phyloP scores from a whole-genome alignment of 1,284 basidiomycete genomes.

The Moesziomyces antarcticus region DNA sequence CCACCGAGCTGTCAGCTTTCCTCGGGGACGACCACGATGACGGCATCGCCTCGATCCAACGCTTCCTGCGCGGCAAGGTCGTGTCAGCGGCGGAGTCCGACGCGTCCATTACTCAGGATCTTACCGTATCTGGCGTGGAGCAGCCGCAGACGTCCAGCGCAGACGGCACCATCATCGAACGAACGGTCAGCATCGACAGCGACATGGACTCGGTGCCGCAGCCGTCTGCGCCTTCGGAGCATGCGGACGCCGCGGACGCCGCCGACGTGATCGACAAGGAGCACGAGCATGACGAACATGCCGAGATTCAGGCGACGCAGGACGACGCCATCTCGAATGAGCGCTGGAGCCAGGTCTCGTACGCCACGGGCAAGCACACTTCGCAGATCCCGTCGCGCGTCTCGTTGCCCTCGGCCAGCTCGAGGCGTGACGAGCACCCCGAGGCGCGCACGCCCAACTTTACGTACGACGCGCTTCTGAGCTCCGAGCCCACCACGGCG shows the following conservation, averaged over 20 bases:
- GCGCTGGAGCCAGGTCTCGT: conserved; percentile 31
- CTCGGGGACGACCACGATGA: conserved; percentile 24
- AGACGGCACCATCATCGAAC: conserved; percentile 31
- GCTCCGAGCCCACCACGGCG: conserved; percentile 27
- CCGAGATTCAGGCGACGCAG: not conserved
- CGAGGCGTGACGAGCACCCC: conserved; percentile 7
- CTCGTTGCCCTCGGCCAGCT: conserved; percentile 17
- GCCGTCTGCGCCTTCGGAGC: not conserved
- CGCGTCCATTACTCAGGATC: conserved; percentile 10
- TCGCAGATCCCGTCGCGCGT: conserved; percentile 12
- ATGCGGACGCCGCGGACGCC: not conserved
- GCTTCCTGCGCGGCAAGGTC: conserved; percentile 36
- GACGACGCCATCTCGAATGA: conserved; percentile 6
- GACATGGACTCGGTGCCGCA: conserved; percentile 5
- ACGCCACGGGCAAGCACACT: conserved; percentile 8
- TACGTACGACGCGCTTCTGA: conserved; percentile 23
- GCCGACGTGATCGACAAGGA: not conserved
- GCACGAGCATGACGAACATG: not conserved
- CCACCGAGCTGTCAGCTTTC: conserved; percentile 7
- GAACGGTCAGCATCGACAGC: conserved; percentile 15
- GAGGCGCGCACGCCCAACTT: conserved; percentile 23
- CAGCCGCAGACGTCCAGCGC: conserved; percentile 12
- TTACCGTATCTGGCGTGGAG: not conserved
- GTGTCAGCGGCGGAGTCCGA: conserved; percentile 21
- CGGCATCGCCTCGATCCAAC: conserved; percentile 35